phyloP scores from a whole-genome alignment of 2,329 filamentous ascomycete genomes.

The Calycina marina region DNA sequence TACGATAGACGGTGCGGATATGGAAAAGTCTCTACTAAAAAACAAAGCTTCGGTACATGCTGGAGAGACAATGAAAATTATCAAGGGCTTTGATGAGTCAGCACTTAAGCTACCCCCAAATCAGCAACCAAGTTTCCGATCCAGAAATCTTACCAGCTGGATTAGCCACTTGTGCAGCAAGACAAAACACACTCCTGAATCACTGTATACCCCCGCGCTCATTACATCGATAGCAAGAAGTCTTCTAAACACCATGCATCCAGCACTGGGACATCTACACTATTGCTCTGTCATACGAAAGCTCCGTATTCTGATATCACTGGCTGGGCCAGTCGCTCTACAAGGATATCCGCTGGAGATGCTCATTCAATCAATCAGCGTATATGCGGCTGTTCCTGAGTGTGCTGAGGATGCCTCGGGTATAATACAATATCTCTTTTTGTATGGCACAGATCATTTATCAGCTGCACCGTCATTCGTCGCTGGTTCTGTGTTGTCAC shows the following conservation, averaged over 20 bases:
- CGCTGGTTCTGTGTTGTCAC: conserved; percentile 65
- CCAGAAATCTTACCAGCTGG: conserved; percentile 60
- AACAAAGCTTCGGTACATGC: conserved; percentile 44
- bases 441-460: conserved; percentile 51
- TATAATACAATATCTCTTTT: conserved; percentile 70
- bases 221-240: conserved; percentile 62
- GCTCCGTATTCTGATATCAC: conserved; percentile 62
- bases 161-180: conserved; percentile 65
- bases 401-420: conserved; percentile 87
- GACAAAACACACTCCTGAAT: conserved; percentile 47
- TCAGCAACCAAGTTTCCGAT: conserved; percentile 77
- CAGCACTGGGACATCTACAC: conserved; percentile 73
- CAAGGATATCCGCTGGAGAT: conserved; percentile 79
- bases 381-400: conserved; percentile 67
- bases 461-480: conserved; percentile 56
- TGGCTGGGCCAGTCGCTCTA: conserved; percentile 60
- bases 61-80: conserved; percentile 48
- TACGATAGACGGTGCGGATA: conserved; percentile 51
- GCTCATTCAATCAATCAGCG: conserved; percentile 66
- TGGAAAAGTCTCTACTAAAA: conserved; percentile 53
- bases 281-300: conserved; percentile 79
- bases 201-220: conserved; percentile 62
- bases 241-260: conserved; percentile 67
- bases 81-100: conserved; percentile 56
- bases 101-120: conserved; percentile 51